phyloP scores from a whole-genome alignment of 768 basidiomycete genomes.

The Boletus rubescentipes region DNA sequence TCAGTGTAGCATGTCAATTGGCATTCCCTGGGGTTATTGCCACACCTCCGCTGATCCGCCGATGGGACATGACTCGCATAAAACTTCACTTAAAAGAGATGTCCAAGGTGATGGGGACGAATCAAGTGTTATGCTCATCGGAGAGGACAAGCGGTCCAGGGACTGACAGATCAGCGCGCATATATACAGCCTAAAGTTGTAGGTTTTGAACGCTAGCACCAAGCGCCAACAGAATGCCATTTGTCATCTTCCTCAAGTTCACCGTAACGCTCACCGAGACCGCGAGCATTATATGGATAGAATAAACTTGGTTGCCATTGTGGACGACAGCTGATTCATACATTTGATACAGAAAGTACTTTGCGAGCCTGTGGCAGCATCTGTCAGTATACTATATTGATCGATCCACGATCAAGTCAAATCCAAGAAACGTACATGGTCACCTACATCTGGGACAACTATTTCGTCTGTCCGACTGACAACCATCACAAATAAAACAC shows the following conservation, averaged over 20 bases:
- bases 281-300: background rate
- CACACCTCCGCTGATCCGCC: background rate
- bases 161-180: background rate
- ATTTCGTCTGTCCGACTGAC: background rate
- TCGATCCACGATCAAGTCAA: background rate
- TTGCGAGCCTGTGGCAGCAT: background rate
- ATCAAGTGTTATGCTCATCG: background rate
- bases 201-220: background rate
- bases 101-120: background rate
- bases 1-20: constrained; percentile 1
- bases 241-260: background rate
- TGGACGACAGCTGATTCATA: background rate
- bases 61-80: background rate
- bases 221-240: background rate
- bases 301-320: background rate
- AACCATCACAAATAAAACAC: background rate
- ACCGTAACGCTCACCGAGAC: background rate
- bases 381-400: background rate
- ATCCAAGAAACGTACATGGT: background rate
- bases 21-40: background rate
- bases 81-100: background rate
- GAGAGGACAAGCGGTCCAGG: background rate
- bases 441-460: background rate
- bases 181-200: background rate
- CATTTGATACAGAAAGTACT: background rate